Percentiles rank a stretch among this genome's conserved stretches.
Evolutionary conservation across 257 asterid species (phyloP).

Genomic region (Dorcoceras hygrometricum): DNA sequence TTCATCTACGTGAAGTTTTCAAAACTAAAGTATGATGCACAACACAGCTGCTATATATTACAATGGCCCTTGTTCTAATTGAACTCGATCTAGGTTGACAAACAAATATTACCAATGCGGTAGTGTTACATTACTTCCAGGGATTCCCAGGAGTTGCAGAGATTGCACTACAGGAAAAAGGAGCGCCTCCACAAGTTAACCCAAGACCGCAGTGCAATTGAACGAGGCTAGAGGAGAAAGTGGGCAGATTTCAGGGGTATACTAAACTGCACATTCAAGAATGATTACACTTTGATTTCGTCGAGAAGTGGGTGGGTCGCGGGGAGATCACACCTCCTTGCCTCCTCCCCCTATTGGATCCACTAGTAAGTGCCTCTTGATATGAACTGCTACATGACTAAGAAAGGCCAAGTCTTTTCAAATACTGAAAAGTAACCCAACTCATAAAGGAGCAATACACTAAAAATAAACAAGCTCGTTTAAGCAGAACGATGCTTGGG

Average conservation of each 20-base stretch:
- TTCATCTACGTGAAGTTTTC: slow-evolving; percentile 9
- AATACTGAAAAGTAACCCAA: slow-evolving; percentile 70
- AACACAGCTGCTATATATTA: slow-evolving; percentile 26
- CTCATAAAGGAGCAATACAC: slow-evolving; percentile 72
- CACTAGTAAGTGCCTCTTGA: slow-evolving; percentile 25
- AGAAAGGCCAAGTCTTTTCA: slow-evolving; percentile 57
- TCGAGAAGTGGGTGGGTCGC: too few species aligned
- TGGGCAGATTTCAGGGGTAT: neutral
- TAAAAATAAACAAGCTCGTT: slow-evolving; percentile 60
- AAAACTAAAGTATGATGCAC: slow-evolving; percentile 7
- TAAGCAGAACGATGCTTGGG: slow-evolving; percentile 36
- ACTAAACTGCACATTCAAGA: neutral
- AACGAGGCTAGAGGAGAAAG: neutral
- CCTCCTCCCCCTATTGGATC: neutral
- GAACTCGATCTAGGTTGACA: slow-evolving; percentile 18
- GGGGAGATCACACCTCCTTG: neutral
- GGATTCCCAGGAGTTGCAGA: slow-evolving; percentile 7
- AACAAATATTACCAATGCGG: slow-evolving; percentile 29
- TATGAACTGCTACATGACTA: slow-evolving; percentile 31
- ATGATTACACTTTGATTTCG: neutral
- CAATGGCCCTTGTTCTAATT: slow-evolving; percentile 11
- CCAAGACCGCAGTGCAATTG: neutral
- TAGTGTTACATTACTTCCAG: slow-evolving; percentile 34
- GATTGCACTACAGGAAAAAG: slow-evolving; percentile 34
- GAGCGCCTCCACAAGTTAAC: slow-evolving; percentile 29